Base-by-base conservation (phyloP, 352 stramenopile genomes). In the Globisporangium paroecandrum region DNA sequence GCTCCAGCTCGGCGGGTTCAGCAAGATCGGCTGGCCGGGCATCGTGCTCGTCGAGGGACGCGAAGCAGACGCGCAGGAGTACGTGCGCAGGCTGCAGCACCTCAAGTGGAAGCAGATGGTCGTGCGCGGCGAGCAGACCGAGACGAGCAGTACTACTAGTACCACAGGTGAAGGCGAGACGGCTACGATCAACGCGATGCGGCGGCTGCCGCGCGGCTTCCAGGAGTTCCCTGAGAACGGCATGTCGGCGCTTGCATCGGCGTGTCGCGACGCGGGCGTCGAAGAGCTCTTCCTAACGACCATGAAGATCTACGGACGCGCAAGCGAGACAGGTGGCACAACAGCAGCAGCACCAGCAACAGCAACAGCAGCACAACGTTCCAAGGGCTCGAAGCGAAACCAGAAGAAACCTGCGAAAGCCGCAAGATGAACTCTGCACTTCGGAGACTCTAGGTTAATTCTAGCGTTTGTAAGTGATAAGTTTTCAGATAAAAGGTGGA, bases 21-120 rank as follows among this genome's bases (percentile, higher is more conserved):
- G 80, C 69, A 95, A 95, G 69, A 92, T 95, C 57, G 87, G 87
- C 0, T 95, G 87, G 87, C 87, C 87, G 22, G 87, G 85, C 29
- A 74, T 95, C 41, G 84, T 95, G 6, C 67, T 95, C 49, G 80
- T 90, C 61, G 87, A 95, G 61, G 87, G 87, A 24, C 51, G 65
- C 12, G 85, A 93, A 54, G 18, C 13, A 5, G 69, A 79, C 27
- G 81, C 75, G 5, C 74, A 89, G 34, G 83, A 92, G 71, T 95
- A 93, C 66, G 82, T 95, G 20, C 76, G 82, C 7, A 71, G 81
- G 10, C 71, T 95, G 13, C 87, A 95, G 66, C 82, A 89, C 62
- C 69, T 95, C 24, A 73, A 77, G 2, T 93, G 87, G 87, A 90
- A 93, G 71, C 85, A 95, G 68, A 92, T 95, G 65, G 78, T 77